Base-by-base conservation (phyloP, 495 filamentous ascomycete species). In the Parachaetomium inaequale region DNA sequence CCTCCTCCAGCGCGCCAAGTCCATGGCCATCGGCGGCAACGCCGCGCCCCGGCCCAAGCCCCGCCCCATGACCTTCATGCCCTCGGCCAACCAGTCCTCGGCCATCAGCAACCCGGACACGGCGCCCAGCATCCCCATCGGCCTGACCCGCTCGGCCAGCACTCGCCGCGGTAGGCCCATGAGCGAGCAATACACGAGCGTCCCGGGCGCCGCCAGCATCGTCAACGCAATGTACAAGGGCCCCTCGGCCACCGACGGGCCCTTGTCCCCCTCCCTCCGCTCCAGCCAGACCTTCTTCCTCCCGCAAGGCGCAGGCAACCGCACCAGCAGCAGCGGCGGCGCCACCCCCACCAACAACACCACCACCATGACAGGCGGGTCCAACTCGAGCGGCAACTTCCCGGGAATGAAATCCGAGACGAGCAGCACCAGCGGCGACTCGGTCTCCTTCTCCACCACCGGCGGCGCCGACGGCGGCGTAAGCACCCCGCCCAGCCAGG, bases 161-260 rank as follows among this genome's bases (percentile, higher is more conserved):
- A 79, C 83, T 14, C 85, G 82, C 64, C 69, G 80, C 40, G 62
- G 61, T 43, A 76, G 85, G 76, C 75, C 86, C 81, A 73, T 82
- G 72, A 94, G 90, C 55, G 91, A 96, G 63, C 87, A 90, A 65
- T 78, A 79, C 64, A 82, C 84, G 54, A 78, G 81, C 47, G 84
- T 82, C 4, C 88, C 88, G 4, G 62, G 67, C 58, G 86, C 84
- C 4, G 90, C 90, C 19, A 82, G 81, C 43, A 84, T 94, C 31
- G 87, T 94, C 21, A 88, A 88, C 61, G 89, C 89, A 66, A 95
- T 95, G 89, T 92, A 92, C 76, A 87, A 86, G 66, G 85, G 85
- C 15, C 72, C 79, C 38, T 57, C 58, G 12, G 23, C 54, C 7
- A 71, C 80, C 42, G 71, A 77, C 59, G 77, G 81, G 12, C 82